phyloP scores from a whole-genome alignment of 2,329 filamentous ascomycete genomes.

The Gaeumannomyces tritici region DNA sequence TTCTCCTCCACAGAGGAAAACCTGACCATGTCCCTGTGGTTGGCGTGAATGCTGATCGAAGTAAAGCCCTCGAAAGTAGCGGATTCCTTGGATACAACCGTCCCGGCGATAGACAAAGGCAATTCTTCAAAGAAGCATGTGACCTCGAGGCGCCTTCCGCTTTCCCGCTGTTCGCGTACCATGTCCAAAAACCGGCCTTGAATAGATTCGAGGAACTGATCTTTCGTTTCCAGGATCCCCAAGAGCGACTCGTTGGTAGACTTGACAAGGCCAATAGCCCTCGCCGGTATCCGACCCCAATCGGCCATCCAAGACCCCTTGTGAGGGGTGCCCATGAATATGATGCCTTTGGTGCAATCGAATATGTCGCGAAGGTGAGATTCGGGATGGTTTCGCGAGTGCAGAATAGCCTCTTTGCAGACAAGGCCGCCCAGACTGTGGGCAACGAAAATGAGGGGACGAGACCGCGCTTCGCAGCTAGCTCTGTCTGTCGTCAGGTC shows the following conservation, averaged over 20 bases:
- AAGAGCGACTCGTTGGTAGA: slow-evolving; percentile 21
- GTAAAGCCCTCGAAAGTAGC: slow-evolving; percentile 19
- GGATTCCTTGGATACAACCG: slow-evolving; percentile 18
- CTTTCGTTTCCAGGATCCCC: slow-evolving; percentile 15
- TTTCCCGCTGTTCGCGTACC: slow-evolving; percentile 12
- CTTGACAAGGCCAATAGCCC: slow-evolving; percentile 18
- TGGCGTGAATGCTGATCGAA: slow-evolving; percentile 17
- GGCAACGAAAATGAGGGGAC: slow-evolving; percentile 24
- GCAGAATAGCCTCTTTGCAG: slow-evolving; percentile 24
- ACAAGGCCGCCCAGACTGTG: slow-evolving; percentile 30
- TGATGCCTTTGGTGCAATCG: slow-evolving; percentile 15
- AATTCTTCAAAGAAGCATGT: slow-evolving; percentile 26
- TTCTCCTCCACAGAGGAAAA: slow-evolving; percentile 18
- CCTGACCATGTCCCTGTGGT: slow-evolving; percentile 23
- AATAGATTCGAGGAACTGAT: slow-evolving; percentile 15
- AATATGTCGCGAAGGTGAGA: slow-evolving; percentile 19
- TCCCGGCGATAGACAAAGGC: slow-evolving; percentile 9
- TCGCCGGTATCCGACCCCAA: slow-evolving; percentile 20
- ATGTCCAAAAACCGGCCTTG: slow-evolving; percentile 17
- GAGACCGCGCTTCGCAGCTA: slow-evolving; percentile 9
- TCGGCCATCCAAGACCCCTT: slow-evolving; percentile 21
- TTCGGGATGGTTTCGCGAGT: slow-evolving; percentile 20
- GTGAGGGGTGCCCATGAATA: slow-evolving; percentile 29
- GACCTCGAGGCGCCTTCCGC: slow-evolving; percentile 13
- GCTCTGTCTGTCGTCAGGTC: slow-evolving; percentile 16